Base-by-base conservation (phyloP, 169 alveolate species). In the Cryptosporidium sp. region DNA sequence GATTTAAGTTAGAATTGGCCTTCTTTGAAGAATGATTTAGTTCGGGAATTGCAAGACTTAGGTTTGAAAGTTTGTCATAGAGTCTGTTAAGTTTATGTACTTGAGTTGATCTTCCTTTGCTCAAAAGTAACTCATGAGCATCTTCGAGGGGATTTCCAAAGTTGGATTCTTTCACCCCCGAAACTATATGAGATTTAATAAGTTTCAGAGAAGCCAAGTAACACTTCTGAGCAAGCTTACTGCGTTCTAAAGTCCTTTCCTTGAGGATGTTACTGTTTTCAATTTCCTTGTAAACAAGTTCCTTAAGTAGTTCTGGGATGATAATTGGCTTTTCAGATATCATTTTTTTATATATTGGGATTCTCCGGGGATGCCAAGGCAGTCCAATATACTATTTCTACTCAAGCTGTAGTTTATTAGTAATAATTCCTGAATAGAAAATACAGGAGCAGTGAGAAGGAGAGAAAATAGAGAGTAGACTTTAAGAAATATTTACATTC, bases 291-390 rank as follows among this genome's bases (percentile, higher is more conserved):
- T 80, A 48, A 18, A 80, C 89, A 23, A 80, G 75, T 37, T 80
- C 89, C 43, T 80, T 80, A 18, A 80, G 67, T 6, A 80, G 68
- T 41, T 80, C 89, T 29, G 89, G 89, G 39, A 80, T 80, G 8
- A 80, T 80, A 2, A 65, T 80, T 3, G 89, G 89, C n/a, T 41
- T 80, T 41, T 80, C 70, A 3, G 61, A 62, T 21, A 26, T 23
- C 58, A 29, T 51, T 37, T 33, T 55, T 14, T 21, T 39, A 39
- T 12, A 23, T 43, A 6, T 50, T 48, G 29, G 43, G 55, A 18
- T 33, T 41, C 14, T 31, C 45, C 33, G 23, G 3, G 73, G 33
- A 67, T 67, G 33, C 26, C 21, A 48, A 12, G 3, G 23, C 2
- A 48, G 21, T 14, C n/a, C n/a, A 48, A 14, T 48, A 14, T 48